Conservation (phyloP, 75 land plant species). For the Sequoiadendron giganteum region DNA sequence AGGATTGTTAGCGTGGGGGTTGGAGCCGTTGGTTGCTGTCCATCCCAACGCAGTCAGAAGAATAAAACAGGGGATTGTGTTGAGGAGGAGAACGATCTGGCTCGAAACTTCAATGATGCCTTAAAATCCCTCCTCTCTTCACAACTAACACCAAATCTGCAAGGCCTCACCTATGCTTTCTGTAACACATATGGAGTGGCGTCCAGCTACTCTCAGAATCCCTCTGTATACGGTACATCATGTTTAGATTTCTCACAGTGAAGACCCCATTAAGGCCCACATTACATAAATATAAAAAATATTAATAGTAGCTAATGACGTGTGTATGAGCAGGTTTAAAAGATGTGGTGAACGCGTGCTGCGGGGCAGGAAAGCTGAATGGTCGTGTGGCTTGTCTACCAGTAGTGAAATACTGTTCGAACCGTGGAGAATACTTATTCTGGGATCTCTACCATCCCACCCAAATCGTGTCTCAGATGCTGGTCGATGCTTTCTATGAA, state of each 20-base stretch:
- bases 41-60: slow-evolving; percentile 35
- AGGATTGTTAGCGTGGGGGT: slow-evolving; percentile 46
- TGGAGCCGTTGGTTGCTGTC: slow-evolving; percentile 69
- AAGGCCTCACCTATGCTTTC: slow-evolving; percentile 44
- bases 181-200: slow-evolving; percentile 48
- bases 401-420: slow-evolving; percentile 39
- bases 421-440: slow-evolving; percentile 60
- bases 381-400: slow-evolving; percentile 65
- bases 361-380: slow-evolving; percentile 59
- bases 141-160: slow-evolving; percentile 33
- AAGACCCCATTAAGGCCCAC: too few species aligned
- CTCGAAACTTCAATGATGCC: slow-evolving; percentile 46
- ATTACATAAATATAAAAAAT: not conserved
- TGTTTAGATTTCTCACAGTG: not conserved
- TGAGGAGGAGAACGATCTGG: slow-evolving; percentile 36
- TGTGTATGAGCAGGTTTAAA: slow-evolving; percentile 48
- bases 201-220: slow-evolving; percentile 32
- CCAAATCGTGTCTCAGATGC: slow-evolving; percentile 33
- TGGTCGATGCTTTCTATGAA: slow-evolving; percentile 29
- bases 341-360: slow-evolving; percentile 59
- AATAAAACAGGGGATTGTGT: slow-evolving; percentile 43
- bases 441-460: slow-evolving; percentile 89
- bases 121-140: slow-evolving; percentile 24
- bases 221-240: slow-evolving; percentile 46
- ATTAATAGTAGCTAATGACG: not conserved